These are phyloP conservation scores for Lupinus albus DNA, from an alignment of 306 rosid genomes.

Conservation along the genomic window DNA sequence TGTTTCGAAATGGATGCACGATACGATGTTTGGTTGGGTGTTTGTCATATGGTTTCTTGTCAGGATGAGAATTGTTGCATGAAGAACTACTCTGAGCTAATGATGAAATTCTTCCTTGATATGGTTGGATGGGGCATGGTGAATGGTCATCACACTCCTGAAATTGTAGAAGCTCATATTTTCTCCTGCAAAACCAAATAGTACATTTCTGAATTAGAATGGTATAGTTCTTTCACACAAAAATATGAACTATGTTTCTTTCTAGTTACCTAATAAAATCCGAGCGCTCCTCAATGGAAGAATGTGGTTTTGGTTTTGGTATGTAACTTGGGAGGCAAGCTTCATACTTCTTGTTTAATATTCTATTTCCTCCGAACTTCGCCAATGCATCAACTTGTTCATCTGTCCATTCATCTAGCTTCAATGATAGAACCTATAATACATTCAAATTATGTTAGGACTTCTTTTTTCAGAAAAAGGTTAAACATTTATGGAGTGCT, in stretches of 20 bases:
- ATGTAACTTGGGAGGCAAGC: conserved; percentile 58
- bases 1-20: conserved; percentile 71
- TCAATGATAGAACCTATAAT: conserved; percentile 80
- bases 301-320: conserved; percentile 67
- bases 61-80: conserved; percentile 35
- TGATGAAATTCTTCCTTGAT: conserved; percentile 49
- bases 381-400: conserved; percentile 71
- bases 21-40: conserved; percentile 56
- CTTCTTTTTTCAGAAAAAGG: not conserved
- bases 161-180: conserved; percentile 73
- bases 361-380: conserved; percentile 71
- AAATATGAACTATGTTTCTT: not conserved
- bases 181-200: conserved; percentile 65
- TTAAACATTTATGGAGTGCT: not conserved
- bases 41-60: conserved; percentile 62
- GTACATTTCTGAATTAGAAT: conserved; percentile 31
- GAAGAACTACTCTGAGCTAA: conserved; percentile 43
- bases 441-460: conserved; percentile 26
- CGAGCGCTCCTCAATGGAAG: conserved; percentile 73
- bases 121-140: conserved; percentile 48
- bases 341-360: conserved; percentile 74
- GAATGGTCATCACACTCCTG: conserved; percentile 35
- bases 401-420: conserved; percentile 90
- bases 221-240: not conserved
- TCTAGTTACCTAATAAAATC: conserved; percentile 70